These are phyloP conservation scores for Ulota crispa DNA, from an alignment of 225 moss, liverwort and hornwort species.

Conservation along the genomic window DNA sequence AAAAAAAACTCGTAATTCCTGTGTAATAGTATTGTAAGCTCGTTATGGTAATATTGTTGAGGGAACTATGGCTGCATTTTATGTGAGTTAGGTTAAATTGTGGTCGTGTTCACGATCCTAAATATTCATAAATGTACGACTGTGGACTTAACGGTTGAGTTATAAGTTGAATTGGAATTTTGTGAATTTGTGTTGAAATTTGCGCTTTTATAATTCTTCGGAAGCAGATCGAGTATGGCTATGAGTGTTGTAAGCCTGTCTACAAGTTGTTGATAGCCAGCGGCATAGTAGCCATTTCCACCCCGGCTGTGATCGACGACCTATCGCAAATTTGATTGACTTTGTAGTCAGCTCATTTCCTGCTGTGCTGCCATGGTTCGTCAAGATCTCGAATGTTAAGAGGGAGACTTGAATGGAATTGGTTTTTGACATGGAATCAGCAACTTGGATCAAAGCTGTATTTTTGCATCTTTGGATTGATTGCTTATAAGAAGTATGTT, in stretches of 20 bases:
- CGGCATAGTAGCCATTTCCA: not conserved
- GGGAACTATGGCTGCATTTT: conserved; percentile 1
- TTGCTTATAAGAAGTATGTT: not conserved
- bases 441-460: not conserved
- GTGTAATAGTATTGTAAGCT: not conserved
- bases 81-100: conserved; percentile 12
- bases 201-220: not conserved
- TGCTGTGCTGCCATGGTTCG: not conserved
- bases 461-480: not conserved
- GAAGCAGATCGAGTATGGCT: not conserved
- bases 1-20: not conserved
- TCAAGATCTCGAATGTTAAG: not conserved
- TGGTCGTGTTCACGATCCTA: not conserved
- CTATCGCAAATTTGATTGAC: not conserved
- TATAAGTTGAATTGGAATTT: not conserved
- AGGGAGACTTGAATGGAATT: not conserved
- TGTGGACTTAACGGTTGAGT: not conserved
- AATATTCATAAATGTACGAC: not conserved
- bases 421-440: not conserved
- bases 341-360: conserved; percentile 3
- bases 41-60: not conserved
- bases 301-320: not conserved
- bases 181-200: not conserved
- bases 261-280: not conserved
- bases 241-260: not conserved